Base-by-base conservation (phyloP, 2,329 filamentous ascomycete genomes). In the Erysiphe pulchra region DNA sequence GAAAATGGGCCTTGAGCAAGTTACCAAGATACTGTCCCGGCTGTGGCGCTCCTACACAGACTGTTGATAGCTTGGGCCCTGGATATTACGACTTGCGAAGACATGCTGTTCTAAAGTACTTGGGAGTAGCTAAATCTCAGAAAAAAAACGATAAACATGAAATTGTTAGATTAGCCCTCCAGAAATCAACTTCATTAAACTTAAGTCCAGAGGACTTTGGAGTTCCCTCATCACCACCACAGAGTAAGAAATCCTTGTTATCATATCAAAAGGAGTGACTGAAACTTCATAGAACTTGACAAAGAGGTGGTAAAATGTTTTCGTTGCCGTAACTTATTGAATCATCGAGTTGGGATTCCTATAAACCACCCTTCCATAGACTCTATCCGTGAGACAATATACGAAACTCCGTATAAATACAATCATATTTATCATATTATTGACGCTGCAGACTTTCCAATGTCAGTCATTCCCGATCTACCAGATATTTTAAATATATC, bases 381-480 rank as follows among this genome's bases (percentile, higher is more conserved):
- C 39, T 77, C 82, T 2, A 75, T 98, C 45, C 75, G 77, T 51
- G 77, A 84, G 50, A 92, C 85, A 14, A 80, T 98, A 45, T 70
- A 77, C 45, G 83, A 92, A 60, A 92, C 87, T 1, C 86, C 86
- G 0, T 77, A 92, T 62, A 81, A 81, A 58, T 73, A 81, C 57
- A 95, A 98, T 56, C 83, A 94, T 61, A 77, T 98, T 49, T 98
- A 95, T 59, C 90, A 98, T 61, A 69, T 98, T 24, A 65, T 98
- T 18, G 90, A 98, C 57, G 87, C 90, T 2, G 90, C 86, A 49
- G 90, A 98, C 61, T 95, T 98, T 51, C 90, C 90, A 17, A 81
- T 98, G 72, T 94, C 90, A 1, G 63, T 98, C 13, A 68, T 95
- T 4, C 82, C 84, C 0, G 73, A 76, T 40, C 71, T 98, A 10